Evolutionary conservation across 257 asterid species (phyloP), one percentile per base, ranked within the genome.

Genomic region (Penstemon newberryi): DNA sequence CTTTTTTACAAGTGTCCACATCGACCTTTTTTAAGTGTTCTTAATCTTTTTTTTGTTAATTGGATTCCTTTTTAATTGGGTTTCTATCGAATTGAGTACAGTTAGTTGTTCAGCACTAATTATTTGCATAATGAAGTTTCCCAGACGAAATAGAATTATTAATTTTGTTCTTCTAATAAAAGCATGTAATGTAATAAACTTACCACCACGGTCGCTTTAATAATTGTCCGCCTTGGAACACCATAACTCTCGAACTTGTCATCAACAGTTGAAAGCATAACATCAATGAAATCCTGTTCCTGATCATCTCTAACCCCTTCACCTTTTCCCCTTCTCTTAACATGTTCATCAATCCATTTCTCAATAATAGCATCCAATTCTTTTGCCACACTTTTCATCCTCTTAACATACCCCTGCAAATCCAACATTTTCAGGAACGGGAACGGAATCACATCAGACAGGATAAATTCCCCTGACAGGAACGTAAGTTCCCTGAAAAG

Each of bases 171-270:
- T 15, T 15, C 18, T 15, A 15, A 25, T 25, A 25, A 25, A 25
- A 25, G 33, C 33, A 15, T 15, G 18, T 15, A 15, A 15, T 25
- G 66, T 8, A 49, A 5, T 2, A 6, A 9, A 54, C 62, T 13
- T 62, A 87, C 94, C 87, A 73, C 9, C 12, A 73, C 58, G 4
- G 90, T 87, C 4, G 82, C 94, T 79, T 87, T 84, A 42, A 82
- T 80, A 5, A 80, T 49, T 0, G 84, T 80, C 5, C 71, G 71
- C 8, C 71, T 66, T 0, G 79, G 6, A 51, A 73, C 72, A 19
- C 88, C 89, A 43, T 73, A 76, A 12, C 59, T 61, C 18, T 53
- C 36, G 47, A 66, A 76, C 69, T 56, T 65, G 12, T 77, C 78
- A 56, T 84, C 80, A 53, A 77, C 37, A 8, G 61, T 56, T 0